Percentiles rank a stretch among this genome's conserved stretches.
phyloP scores from a whole-genome alignment of 257 asterid genomes.

The Gentiana straminea region DNA sequence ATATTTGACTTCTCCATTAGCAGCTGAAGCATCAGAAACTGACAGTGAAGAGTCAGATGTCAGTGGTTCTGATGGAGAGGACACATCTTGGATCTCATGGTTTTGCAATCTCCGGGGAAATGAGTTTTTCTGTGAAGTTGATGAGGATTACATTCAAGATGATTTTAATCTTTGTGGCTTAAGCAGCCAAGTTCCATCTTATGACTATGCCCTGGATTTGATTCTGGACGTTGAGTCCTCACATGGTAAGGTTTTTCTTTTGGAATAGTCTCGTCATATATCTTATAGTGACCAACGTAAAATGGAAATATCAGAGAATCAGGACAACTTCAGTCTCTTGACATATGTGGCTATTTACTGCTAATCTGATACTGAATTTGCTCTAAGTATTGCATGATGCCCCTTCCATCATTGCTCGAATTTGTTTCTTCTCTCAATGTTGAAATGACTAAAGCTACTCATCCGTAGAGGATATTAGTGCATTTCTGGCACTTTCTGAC shows the following conservation, averaged over 20 bases:
- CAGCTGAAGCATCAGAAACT: slow-evolving; percentile 46
- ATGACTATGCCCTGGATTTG: slow-evolving; percentile 49
- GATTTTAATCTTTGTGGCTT: slow-evolving; percentile 50
- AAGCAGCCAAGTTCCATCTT: slow-evolving; percentile 44
- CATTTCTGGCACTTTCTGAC: neutral
- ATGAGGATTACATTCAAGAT: slow-evolving; percentile 55
- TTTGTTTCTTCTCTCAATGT: no score
- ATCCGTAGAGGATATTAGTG: no score
- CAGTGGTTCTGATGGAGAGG: slow-evolving; percentile 50
- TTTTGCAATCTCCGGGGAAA: slow-evolving; percentile 51
- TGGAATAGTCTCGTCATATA: neutral
- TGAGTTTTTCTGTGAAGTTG: slow-evolving; percentile 50
- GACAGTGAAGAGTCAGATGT: slow-evolving; percentile 51
- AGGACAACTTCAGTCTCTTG: no score
- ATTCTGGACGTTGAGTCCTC: slow-evolving; percentile 53
- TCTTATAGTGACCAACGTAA: no score
- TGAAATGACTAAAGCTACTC: no score
- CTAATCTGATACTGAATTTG: no score
- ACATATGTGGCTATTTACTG: no score
- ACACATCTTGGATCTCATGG: slow-evolving; percentile 54
- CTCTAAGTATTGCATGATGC: no score
- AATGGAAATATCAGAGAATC: no score
- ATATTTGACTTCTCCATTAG: slow-evolving; percentile 5
- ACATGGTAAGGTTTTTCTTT: slow-evolving; percentile 25
- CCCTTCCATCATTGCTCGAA: no score